Evolutionary conservation across 192 early-diverging fungal genomes (phyloP), one percentile per base, ranked within the genome.

Genomic region (Coemansia furcata): DNA sequence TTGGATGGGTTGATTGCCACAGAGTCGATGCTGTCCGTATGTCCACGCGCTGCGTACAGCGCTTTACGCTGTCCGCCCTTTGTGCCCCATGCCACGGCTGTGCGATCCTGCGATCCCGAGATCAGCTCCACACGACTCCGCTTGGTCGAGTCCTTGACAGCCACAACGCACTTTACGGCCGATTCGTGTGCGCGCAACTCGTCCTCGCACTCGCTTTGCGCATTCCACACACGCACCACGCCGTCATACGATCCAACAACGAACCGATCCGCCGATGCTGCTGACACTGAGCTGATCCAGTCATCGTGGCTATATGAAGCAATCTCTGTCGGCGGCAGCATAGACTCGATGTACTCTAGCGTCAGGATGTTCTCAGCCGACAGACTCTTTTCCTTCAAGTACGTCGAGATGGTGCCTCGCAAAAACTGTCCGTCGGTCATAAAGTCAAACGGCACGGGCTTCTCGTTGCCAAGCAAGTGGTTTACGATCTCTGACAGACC

Each of bases 401-500:
- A 95, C 47, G 84, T 83, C 7, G 85, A 72, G 55, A 99, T 72
- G 50, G 87, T 92, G 7, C 86, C 87, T 64, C 90, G 83, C 66
- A 99, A 86, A 67, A 98, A 93, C 81, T 95, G 87, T n/a, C 91
- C 93, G 65, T 95, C 90, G 32, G 94, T 88, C 65, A 99, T 78
- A 78, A 99, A 98, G 67, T 97, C 93, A 76, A 98, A 98, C 21
- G 95, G 93, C 15, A 93, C 77, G 11, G 91, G 91, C 57, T 55
- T 73, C 29, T 77, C 75, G 37, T 67, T 68, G 35, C 67, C 85
- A 36, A 98, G 85, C 38, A 98, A 82, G 69, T 93, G 94, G 85
- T 99, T 99, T 23, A 99, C 87, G 65, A 99, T 90, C 84, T 96
- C 94, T 19, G 93, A 94, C 30, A 99, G 86, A 32, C 93, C 94